phyloP scores from a whole-genome alignment of 306 rosid species.

The Crataegus laevigata region DNA sequence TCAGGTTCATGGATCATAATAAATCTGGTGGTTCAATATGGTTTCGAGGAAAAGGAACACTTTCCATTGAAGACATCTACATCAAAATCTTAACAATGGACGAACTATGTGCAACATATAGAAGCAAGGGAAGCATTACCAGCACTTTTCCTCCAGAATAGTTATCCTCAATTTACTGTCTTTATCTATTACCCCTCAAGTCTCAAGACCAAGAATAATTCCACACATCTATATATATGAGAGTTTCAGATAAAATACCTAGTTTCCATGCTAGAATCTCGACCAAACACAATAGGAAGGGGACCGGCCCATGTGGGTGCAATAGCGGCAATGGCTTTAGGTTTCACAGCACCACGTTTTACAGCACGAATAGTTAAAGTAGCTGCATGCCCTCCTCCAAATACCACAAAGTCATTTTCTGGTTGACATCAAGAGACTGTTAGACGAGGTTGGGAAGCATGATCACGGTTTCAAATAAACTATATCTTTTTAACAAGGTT shows the following conservation, averaged over 20 bases:
- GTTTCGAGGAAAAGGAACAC: background rate
- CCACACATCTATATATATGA: background rate
- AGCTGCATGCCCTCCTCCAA: slow-evolving; percentile 97
- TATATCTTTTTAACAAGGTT: background rate
- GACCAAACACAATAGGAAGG: slow-evolving; percentile 91
- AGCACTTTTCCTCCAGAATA: background rate
- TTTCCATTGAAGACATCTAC: background rate
- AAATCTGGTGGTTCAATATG: background rate
- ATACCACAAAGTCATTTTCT: slow-evolving; percentile 63
- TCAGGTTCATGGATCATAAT: slow-evolving; percentile 6
- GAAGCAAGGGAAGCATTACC: background rate
- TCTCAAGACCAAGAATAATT: background rate
- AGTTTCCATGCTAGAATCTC: slow-evolving; percentile 89
- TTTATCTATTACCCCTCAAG: background rate
- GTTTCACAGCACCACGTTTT: slow-evolving; percentile 67
- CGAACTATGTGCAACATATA: slow-evolving; percentile 3
- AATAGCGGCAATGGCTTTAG: slow-evolving; percentile 77
- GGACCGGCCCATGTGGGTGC: slow-evolving; percentile 99
- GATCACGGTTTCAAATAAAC: background rate
- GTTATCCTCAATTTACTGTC: background rate
- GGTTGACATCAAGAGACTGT: slow-evolving; percentile 21
- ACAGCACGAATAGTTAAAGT: slow-evolving; percentile 67
- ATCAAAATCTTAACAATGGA: background rate
- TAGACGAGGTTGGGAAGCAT: background rate
- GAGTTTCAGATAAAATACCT: slow-evolving; percentile 40